These are phyloP conservation scores for Hemisphaericaspora xylofermentans DNA, from an alignment of 1,139 yeast genomes.

Conservation along the genomic window DNA sequence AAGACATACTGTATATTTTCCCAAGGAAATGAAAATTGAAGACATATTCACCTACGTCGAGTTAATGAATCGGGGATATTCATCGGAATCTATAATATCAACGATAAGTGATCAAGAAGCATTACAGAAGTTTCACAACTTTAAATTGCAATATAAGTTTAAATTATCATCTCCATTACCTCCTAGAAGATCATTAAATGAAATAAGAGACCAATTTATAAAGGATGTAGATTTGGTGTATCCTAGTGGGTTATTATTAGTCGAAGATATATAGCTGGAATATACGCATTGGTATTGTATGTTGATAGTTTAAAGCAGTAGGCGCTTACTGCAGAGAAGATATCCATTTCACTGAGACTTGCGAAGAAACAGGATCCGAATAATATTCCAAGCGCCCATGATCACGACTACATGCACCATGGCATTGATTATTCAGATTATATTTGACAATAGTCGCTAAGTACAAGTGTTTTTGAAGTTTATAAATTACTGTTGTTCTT, in stretches of 20 bases:
- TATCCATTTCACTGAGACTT: too few species aligned
- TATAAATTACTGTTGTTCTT: too few species aligned
- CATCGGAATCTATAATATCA: slow-evolving; percentile 42
- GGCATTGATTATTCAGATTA: too few species aligned
- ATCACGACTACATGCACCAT: too few species aligned
- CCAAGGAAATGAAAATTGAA: slow-evolving; percentile 44
- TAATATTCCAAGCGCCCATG: too few species aligned
- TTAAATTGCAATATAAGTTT: slow-evolving; percentile 31
- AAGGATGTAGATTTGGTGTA: slow-evolving; percentile 34
- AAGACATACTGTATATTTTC: slow-evolving; percentile 49
- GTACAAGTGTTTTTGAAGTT: too few species aligned
- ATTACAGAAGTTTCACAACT: slow-evolving; percentile 20
- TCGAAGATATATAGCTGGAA: slow-evolving; percentile 28
- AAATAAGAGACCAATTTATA: slow-evolving; percentile 21
- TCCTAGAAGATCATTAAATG: slow-evolving; percentile 34
- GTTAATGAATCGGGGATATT: slow-evolving; percentile 28
- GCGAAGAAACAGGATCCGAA: too few species aligned
- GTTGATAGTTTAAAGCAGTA: too few species aligned
- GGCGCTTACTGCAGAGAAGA: not conserved
- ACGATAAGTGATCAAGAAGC: slow-evolving; percentile 33
- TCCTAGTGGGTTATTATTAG: slow-evolving; percentile 45
- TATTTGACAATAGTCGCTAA: too few species aligned
- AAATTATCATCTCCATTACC: slow-evolving; percentile 40
- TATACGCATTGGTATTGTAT: too few species aligned
- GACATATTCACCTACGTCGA: slow-evolving; percentile 65